Base-by-base conservation (phyloP, 2,329 filamentous ascomycete species). In the Ceratocystis ficicola region DNA sequence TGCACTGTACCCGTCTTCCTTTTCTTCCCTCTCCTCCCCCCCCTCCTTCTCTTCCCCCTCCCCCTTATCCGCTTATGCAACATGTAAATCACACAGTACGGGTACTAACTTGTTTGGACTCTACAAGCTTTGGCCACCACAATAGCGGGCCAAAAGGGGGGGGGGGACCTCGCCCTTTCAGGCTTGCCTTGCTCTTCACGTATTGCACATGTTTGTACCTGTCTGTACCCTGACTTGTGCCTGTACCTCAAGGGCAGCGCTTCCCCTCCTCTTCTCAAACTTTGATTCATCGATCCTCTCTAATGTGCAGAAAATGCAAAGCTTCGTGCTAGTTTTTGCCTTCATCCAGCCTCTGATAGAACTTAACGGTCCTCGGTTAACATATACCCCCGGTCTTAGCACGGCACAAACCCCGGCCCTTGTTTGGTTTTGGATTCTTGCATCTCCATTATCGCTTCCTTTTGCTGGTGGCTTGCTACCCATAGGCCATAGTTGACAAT, bases 51-150 rank as follows among this genome's bases (percentile, higher is more conserved):
- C 46, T 50, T 22, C 22, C 22, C 12, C 25, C 10, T 28, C 25
- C 52, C 52, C 52, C 20, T 57, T 59, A 59, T 59, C 52, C 22
- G 10, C 52, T 59, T 32, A 59, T 59, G 28, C 52, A 59, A 59
- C 52, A 59, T 59, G 52, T 59, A 59, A 59, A 59, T 59, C 52
- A 59, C 52, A 59, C 52, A 59, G 52, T 59, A 59, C 28, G 8
- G 28, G 17, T 17, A 59, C 15, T 32, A 59, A 20, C 52, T 59
- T 36, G 52, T 59, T 59, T 59, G 52, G 28, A 30, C 32, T 36
- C 52, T 59, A 59, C 52, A 59, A 59, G 52, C 52, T 59, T 59
- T 30, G 52, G 52, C 52, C 52, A 59, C 52, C 52, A 15, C 2
- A 57, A 32, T 59, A 59, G 28, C 52, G 15, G 25, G 25, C 52